A percentile compares a stretch with the other conserved stretches of the same genome.
Conservation (phyloP, 768 basidiomycete genomes). For the Termitomyces sp. region DNA sequence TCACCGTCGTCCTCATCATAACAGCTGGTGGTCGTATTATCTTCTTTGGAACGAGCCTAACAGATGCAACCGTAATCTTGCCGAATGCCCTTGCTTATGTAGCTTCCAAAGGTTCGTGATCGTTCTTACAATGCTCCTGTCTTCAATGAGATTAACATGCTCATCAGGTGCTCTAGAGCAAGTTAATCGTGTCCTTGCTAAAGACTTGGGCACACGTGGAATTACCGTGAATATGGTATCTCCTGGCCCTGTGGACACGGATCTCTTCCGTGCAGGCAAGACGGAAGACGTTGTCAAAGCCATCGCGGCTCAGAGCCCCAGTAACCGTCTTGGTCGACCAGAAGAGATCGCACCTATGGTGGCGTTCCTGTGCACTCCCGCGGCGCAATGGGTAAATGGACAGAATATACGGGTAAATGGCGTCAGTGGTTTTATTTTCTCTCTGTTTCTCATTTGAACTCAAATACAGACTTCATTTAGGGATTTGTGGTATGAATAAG, state of each 20-base stretch:
- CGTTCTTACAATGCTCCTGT: neutral
- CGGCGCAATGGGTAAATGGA: slow-evolving; percentile 55
- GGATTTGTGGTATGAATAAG: neutral
- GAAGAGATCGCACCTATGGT: slow-evolving; percentile 55
- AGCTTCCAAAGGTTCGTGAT: slow-evolving; percentile 39
- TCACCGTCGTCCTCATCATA: neutral
- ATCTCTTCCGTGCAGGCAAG: slow-evolving; percentile 54
- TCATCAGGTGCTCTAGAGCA: slow-evolving; percentile 48
- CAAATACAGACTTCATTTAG: neutral
- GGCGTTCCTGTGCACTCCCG: slow-evolving; percentile 47
- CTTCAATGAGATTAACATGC: neutral
- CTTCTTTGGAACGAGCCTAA: slow-evolving; percentile 53
- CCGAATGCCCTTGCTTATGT: slow-evolving; percentile 49
- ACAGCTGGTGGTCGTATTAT: slow-evolving; percentile 52
- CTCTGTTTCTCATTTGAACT: neutral
- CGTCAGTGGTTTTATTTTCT: slow-evolving; percentile 28
- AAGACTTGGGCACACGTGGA: slow-evolving; percentile 49
- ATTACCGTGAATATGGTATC: slow-evolving; percentile 58
- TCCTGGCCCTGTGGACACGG: slow-evolving; percentile 53
- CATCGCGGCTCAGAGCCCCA: slow-evolving; percentile 43
- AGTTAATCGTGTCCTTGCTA: slow-evolving; percentile 51
- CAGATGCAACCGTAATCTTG: slow-evolving; percentile 36
- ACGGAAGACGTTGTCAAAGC: slow-evolving; percentile 39
- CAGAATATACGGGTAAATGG: slow-evolving; percentile 57
- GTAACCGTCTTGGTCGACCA: slow-evolving; percentile 40